Percentiles rank a stretch among this genome's conserved stretches.
phyloP scores from a whole-genome alignment of 352 stramenopile species.

The Phytopythium kandeliae region DNA sequence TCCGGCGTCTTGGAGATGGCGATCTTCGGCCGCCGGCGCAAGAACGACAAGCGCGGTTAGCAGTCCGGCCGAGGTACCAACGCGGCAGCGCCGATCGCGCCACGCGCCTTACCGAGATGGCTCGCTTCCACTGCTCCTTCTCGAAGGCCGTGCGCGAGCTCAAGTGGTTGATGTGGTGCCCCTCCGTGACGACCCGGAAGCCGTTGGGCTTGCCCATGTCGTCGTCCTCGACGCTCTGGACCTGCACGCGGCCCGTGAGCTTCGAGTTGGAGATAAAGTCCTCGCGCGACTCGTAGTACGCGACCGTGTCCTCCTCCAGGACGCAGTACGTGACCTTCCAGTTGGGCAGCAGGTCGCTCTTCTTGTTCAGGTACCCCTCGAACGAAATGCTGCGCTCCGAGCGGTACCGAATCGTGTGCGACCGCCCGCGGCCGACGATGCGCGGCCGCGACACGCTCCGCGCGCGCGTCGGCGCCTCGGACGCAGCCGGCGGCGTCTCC shows the following conservation, averaged over 20 bases:
- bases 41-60: no score
- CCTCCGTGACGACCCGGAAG: constrained; percentile 63
- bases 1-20: constrained; percentile 50
- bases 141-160: constrained; percentile 75
- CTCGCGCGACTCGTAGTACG: constrained; percentile 74
- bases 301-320: constrained; percentile 69
- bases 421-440: constrained; percentile 30
- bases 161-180: constrained; percentile 60
- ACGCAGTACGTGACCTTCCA: constrained; percentile 78
- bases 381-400: constrained; percentile 66
- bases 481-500: background rate
- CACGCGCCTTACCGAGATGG: constrained; percentile 60
- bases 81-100: no score
- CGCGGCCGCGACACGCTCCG: constrained; percentile 2
- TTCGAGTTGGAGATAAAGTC: constrained; percentile 81
- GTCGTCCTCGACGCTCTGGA: constrained; percentile 67
- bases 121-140: constrained; percentile 78
- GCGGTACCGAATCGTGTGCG: constrained; percentile 64
- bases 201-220: constrained; percentile 55
- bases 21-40: no score
- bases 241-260: constrained; percentile 66
- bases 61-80: no score
- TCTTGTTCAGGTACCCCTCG: constrained; percentile 82
- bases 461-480: constrained; percentile 1
- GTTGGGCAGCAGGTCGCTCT: constrained; percentile 64